Conservation (phyloP, 371 early-diverging fungal species). For the Conidiobolus incongruus region DNA sequence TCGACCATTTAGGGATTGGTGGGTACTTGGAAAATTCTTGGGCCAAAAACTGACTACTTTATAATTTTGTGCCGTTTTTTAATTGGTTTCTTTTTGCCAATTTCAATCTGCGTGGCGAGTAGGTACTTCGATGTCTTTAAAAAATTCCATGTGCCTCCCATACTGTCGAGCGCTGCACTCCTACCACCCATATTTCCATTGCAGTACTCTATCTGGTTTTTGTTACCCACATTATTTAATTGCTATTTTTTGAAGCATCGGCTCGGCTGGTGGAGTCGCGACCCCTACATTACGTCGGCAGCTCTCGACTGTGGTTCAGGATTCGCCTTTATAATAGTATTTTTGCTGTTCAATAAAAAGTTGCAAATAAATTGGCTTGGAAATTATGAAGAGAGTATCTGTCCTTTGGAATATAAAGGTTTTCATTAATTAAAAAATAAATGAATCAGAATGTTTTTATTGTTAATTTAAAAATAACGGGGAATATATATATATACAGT, state of each 20-base stretch:
- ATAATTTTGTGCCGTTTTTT: constrained; percentile 24
- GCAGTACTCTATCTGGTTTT: constrained; percentile 28
- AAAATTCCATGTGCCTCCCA: constrained; percentile 11
- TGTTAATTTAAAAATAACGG: no score
- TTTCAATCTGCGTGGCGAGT: constrained; percentile 19
- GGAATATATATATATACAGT: no score
- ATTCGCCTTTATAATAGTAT: constrained; percentile 21
- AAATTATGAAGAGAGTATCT: neutral
- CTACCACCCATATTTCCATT: constrained; percentile 11
- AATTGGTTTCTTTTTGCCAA: constrained; percentile 25
- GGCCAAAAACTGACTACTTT: constrained; percentile 30
- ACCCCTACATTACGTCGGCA: constrained; percentile 49
- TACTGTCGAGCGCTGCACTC: constrained; percentile 15
- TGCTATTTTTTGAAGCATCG: constrained; percentile 23
- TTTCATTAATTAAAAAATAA: no score
- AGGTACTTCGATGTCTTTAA: constrained; percentile 9
- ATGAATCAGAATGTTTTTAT: no score
- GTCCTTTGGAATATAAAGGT: neutral
- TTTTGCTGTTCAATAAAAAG: constrained; percentile 15
- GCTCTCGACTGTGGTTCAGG: constrained; percentile 45
- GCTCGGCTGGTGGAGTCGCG: constrained; percentile 36
- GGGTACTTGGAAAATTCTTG: constrained; percentile 46
- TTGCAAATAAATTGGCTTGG: constrained; percentile 11
- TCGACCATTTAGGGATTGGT: constrained; percentile 41
- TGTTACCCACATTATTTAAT: constrained; percentile 35